Percentiles rank a stretch among this genome's conserved stretches.
Conservation (phyloP, 352 stramenopile species). For the Globisporangium takayamanum region DNA sequence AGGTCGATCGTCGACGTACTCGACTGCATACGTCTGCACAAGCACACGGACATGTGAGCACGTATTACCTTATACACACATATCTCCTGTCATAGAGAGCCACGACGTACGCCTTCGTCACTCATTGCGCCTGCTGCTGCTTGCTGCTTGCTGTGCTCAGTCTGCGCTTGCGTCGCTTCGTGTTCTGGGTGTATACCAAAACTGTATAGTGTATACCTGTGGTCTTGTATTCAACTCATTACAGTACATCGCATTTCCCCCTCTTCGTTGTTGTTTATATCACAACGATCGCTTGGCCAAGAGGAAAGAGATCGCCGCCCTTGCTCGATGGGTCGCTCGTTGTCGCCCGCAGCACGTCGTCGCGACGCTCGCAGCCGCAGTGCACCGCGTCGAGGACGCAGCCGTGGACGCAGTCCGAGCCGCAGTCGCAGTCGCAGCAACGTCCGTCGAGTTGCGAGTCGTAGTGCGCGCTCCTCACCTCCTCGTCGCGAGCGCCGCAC, state of each 20-base stretch:
- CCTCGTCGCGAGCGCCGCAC: not conserved
- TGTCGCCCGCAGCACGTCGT: conserved; percentile 1
- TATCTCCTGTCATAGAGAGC: not conserved
- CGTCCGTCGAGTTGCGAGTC: not conserved
- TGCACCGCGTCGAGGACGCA: not conserved
- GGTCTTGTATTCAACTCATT: not conserved
- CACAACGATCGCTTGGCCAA: not conserved
- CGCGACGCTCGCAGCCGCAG: conserved; percentile 2
- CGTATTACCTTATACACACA: not conserved
- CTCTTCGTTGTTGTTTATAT: not conserved
- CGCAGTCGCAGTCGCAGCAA: conserved; percentile 4
- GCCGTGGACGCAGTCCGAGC: conserved; percentile 1
- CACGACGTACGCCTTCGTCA: conserved; percentile 34
- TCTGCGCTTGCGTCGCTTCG: conserved; percentile 15
- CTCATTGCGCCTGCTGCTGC: conserved; percentile 20
- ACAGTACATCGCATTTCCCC: not conserved
- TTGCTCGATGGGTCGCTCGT: conserved; percentile 1
- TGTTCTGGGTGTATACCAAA: not conserved
- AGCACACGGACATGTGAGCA: not conserved
- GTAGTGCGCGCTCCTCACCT: conserved; percentile 3
- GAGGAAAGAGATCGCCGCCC: not conserved
- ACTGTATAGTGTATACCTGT: not conserved
- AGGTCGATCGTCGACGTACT: conserved; percentile 83
- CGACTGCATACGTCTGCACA: conserved; percentile 60
- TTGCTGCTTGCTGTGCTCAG: conserved; percentile 1